Evolutionary conservation across 306 rosid genomes (phyloP).

Genomic region (Castanospermum australe): DNA sequence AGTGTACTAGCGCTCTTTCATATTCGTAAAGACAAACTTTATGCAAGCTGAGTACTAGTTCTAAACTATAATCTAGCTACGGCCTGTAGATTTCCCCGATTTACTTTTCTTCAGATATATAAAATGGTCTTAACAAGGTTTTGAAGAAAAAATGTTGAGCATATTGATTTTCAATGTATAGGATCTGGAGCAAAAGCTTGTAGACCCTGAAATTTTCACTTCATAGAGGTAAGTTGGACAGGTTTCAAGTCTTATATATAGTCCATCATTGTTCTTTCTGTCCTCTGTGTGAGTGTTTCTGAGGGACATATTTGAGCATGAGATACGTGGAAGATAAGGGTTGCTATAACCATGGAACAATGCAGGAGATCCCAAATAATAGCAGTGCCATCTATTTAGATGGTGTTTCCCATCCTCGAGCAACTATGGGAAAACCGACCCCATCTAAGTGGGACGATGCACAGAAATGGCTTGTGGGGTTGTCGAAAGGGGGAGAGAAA

Average conservation of each 20-base stretch:
- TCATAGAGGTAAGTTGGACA: not conserved
- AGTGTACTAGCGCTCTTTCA: not conserved
- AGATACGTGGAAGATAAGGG: conserved; percentile 82
- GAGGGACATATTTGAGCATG: conserved; percentile 42
- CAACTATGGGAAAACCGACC: conserved; percentile 73
- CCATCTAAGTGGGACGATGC: conserved; percentile 99
- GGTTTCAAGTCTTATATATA: not conserved
- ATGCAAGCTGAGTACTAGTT: not conserved
- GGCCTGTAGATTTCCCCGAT: conserved; percentile 16
- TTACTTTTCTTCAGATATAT: not conserved
- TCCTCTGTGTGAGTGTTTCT: not conserved
- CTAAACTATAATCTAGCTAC: conserved; percentile 24
- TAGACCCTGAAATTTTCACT: conserved; percentile 24
- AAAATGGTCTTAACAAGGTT: not conserved
- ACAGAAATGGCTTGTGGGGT: conserved; percentile 91
- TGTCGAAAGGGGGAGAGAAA: conserved; percentile 84
- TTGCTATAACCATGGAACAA: conserved; percentile 54
- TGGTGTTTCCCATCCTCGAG: conserved; percentile 56
- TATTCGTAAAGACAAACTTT: not conserved
- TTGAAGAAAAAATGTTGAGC: conserved; percentile 1
- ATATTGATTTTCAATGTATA: conserved; percentile 14
- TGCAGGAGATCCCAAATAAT: conserved; percentile 50
- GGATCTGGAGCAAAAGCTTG: conserved; percentile 22
- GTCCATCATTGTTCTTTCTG: not conserved
- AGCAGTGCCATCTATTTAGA: conserved; percentile 55